Evolutionary conservation across 805 yeast species (phyloP), one percentile per base, ranked within the genome.

Genomic region (Candida chauliodis): DNA sequence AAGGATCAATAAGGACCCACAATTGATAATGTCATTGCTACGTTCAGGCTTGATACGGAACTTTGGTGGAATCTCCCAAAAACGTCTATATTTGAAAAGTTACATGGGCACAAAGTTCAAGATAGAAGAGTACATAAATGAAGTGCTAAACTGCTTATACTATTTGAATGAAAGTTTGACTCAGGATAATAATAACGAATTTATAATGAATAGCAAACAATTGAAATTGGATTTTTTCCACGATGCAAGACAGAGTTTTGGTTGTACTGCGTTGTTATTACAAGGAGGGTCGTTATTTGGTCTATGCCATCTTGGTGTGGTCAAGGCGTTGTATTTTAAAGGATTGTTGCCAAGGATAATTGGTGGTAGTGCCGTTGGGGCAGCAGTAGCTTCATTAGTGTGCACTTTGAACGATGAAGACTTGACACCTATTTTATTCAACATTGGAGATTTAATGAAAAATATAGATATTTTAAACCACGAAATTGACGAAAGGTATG

Each of bases 221-320:
- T 65, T 69, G 56, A 84, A 75, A 51, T 70, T 76, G 46, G 89
- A 76, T 59, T 87, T 85, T 58, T 89, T 83, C 63, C 93, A 80
- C 56, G 96, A 82, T 62, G 87, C 86, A 13, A 76, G 86, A 50
- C 89, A 88, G 56, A 81, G 95, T 0, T 77, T 84, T 57, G 99
- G 99, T 0, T 77, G 87, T 34, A 88, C 98, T 0, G 97, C 97
- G 0, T 67, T 93, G 40, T 77, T 91, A 26, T 66, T 93, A 18
- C 97, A 93, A 60, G 99, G 99, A 20, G 98, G 99, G 2, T 84
- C 97, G 0, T 63, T 93, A 16, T 93, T 91, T 63, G 98, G 99
- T 0, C 65, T 93, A 44, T 90, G 95, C 51, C 99, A 93, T 58
- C 56, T 93, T 24, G 99, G 99, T 2, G 96, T 90, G 1, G 85